Evolutionary conservation across 1,139 yeast genomes (phyloP).

Genomic region (Protomyces inundatus): DNA sequence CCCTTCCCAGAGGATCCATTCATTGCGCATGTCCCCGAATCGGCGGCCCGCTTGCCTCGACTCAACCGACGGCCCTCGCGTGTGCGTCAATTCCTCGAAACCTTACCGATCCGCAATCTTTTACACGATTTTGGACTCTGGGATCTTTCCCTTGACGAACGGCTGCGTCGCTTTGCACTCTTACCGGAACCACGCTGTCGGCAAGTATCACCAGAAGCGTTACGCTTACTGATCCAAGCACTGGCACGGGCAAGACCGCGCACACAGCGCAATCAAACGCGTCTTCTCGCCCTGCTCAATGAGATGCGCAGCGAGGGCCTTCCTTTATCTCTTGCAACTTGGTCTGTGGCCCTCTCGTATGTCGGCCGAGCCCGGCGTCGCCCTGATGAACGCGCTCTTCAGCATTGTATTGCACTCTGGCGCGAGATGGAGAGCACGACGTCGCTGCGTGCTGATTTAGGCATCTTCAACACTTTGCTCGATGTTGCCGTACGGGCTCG

Average conservation of each 20-base stretch:
- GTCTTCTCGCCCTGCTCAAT: background rate
- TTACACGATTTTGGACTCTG: constrained; percentile 13
- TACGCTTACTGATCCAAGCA: constrained; percentile 1
- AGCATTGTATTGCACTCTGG: constrained; percentile 8
- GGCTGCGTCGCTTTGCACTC: background rate
- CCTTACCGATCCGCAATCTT: constrained; percentile 11
- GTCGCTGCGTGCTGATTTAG: constrained; percentile 7
- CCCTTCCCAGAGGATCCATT: background rate
- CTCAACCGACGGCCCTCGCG: constrained; percentile 5
- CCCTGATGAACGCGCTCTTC: background rate
- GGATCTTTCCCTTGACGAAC: constrained; percentile 21
- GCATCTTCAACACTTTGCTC: constrained; percentile 20
- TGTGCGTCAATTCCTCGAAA: constrained; percentile 3
- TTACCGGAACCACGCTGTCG: constrained; percentile 11
- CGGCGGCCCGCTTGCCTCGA: background rate
- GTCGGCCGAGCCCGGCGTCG: constrained; percentile 5
- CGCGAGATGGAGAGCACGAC: constrained; percentile 17
- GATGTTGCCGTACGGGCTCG: constrained; percentile 18
- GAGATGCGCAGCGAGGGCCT: constrained; percentile 14
- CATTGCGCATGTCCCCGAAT: background rate
- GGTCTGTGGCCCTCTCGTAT: constrained; percentile 14
- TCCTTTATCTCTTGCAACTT: background rate
- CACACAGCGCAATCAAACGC: background rate
- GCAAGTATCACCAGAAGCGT: constrained; percentile 5
- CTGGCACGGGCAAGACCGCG: constrained; percentile 12